These are phyloP conservation scores for Lasiodiplodia hormozganensis DNA, from an alignment of 2,329 filamentous ascomycete species.

Conservation along the genomic window DNA sequence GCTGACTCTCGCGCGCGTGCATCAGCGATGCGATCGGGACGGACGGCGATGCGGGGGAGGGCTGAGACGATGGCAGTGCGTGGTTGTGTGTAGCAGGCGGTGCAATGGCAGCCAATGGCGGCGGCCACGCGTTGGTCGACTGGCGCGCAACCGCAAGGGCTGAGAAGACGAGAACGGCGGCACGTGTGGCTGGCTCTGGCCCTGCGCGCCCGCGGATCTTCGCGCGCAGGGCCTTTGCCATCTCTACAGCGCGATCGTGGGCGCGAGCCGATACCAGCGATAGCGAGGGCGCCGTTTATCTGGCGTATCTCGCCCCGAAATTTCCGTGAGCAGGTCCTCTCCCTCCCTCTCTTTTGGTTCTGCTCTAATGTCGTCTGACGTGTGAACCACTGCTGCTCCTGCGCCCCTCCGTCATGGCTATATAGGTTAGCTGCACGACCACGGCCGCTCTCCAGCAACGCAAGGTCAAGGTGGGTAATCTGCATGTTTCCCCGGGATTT, in stretches of 20 bases:
- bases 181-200: slow-evolving; percentile 9
- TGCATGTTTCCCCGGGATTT: slow-evolving; percentile 1
- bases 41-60: background rate
- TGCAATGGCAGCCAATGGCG: slow-evolving; percentile 1
- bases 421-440: slow-evolving; percentile 14
- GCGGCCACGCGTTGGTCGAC: slow-evolving; percentile 2
- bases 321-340: background rate
- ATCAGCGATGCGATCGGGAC: background rate
- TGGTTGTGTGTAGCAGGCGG: slow-evolving; percentile 6
- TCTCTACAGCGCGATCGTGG: background rate
- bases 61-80: background rate
- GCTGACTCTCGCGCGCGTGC: background rate
- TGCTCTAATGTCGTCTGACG: slow-evolving; percentile 8
- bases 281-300: background rate
- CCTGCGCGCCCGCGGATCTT: background rate
- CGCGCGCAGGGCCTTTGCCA: background rate
- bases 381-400: background rate
- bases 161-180: background rate
- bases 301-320: background rate
- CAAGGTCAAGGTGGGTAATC: background rate
- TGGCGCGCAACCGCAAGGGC: background rate
- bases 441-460: background rate
- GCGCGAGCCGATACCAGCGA: background rate
- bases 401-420: slow-evolving; percentile 13
- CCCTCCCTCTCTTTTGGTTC: background rate